Evolutionary conservation across 2,329 filamentous ascomycete species (phyloP).

Genomic region (Pseudocercospora fuligena): DNA sequence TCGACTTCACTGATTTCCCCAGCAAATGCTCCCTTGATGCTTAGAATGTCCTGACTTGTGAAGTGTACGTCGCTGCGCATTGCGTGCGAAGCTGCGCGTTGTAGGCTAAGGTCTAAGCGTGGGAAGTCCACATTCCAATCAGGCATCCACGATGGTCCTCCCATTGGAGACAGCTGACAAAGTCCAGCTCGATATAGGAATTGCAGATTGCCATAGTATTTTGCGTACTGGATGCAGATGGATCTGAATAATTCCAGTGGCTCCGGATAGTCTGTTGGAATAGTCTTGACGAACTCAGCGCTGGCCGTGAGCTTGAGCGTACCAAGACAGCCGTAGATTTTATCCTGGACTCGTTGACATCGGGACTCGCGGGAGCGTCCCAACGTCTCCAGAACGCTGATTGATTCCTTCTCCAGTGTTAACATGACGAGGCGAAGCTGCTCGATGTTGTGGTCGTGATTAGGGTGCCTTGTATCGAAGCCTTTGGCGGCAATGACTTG

Average conservation of each 20-base stretch:
- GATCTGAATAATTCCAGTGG: constrained; percentile 7
- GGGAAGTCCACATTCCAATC: constrained; percentile 11
- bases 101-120: constrained; percentile 7
- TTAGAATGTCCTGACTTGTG: neutral
- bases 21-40: constrained; percentile 11
- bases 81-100: constrained; percentile 14
- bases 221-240: constrained; percentile 14
- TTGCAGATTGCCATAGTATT: constrained; percentile 3
- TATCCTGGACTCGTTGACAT: constrained; percentile 16
- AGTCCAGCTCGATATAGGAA: constrained; percentile 15
- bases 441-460: neutral
- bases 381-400: constrained; percentile 7
- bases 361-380: constrained; percentile 5
- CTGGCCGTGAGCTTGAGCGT: constrained; percentile 11
- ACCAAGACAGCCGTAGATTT: constrained; percentile 20
- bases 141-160: constrained; percentile 19
- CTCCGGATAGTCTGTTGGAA: constrained; percentile 9
- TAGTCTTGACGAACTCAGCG: constrained; percentile 2
- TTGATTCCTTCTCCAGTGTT: too few relatives aligned
- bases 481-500: too few relatives aligned
- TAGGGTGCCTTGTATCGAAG: constrained; percentile 3
- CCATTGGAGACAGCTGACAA: constrained; percentile 13
- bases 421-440: too few relatives aligned
- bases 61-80: constrained; percentile 8
- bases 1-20: constrained; percentile 2